Evolutionary conservation across 2,329 filamentous ascomycete genomes (phyloP).

Genomic region (Xylaria hypoxylon): DNA sequence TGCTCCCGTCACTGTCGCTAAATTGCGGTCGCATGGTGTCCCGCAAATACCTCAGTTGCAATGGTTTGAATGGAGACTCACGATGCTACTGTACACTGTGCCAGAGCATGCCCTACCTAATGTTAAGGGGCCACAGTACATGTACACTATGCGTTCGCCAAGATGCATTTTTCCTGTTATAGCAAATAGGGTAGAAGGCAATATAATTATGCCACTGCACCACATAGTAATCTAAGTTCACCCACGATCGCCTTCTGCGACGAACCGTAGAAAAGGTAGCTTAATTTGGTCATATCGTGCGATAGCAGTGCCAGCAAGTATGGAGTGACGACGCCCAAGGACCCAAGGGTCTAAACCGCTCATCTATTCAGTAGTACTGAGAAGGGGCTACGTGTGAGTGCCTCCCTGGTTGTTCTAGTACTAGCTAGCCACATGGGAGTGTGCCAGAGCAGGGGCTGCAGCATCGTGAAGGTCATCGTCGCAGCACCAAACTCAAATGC

Average conservation of each 20-base stretch:
- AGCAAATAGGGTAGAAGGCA: constrained; percentile 16
- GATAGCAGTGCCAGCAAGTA: constrained; percentile 1
- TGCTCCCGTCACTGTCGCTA: constrained; percentile 28
- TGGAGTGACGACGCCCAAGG: constrained; percentile 19
- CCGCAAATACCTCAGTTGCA: constrained; percentile 41
- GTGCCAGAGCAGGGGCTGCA: neutral
- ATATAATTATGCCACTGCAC: constrained; percentile 7
- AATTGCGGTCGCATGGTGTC: constrained; percentile 22
- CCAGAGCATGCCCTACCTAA: constrained; percentile 13
- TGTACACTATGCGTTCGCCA: constrained; percentile 14
- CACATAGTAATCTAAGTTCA: constrained; percentile 7
- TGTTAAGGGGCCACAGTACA: constrained; percentile 11
- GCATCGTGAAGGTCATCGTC: constrained; percentile 41
- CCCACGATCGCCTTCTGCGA: neutral
- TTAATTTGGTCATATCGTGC: constrained; percentile 25
- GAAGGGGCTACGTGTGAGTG: constrained; percentile 17
- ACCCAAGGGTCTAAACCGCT: constrained; percentile 18
- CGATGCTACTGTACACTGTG: constrained; percentile 32
- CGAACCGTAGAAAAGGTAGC: neutral
- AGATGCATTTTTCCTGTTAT: constrained; percentile 21
- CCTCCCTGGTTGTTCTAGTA: constrained; percentile 3
- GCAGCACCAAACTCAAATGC: constrained; percentile 35
- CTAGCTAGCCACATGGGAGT: constrained; percentile 2
- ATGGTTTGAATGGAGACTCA: constrained; percentile 29
- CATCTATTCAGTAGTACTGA: neutral